Evolutionary conservation across 345 rosid genomes (phyloP), one percentile per base, ranked within the genome.

Genomic region (Microthlaspi erraticum): DNA sequence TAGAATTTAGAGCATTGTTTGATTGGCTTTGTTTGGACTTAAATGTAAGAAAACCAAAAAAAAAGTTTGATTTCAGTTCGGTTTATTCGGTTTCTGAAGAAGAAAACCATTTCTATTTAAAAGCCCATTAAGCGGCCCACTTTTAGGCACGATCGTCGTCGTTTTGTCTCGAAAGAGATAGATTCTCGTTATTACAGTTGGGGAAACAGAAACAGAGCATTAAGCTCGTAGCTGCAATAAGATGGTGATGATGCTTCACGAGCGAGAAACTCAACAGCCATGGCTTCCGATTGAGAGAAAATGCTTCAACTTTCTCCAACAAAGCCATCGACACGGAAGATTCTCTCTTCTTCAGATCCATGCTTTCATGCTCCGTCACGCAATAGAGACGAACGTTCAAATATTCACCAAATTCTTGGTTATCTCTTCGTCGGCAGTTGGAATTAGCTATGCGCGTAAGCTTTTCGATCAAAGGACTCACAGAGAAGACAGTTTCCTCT

Each of bases 301-400:
- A 73, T 87, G 87, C 64, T 79, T 88, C 36, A 70, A 57, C 59
- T 79, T 85, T 55, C 87, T 91, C 41, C 89, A 78, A 50, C 75
- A 67, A 56, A 64, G 58, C 51, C 74, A 70, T 17, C 54, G 61
- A 8, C 36, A 42, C 29, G 59, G 80, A 8, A 82, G 66, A 55
- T 18, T 33, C 53, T 42, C 74, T 45, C 84, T 87, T 43, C 75
- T 82, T 33, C 93, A 81, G 73, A 81, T 84, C 74, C 93, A 88
- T 45, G 88, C 88, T 39, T 79, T 82, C 77, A 87, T 91, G 78
- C 81, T 91, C 39, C 85, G 82, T 1, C 78, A 83, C 71, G 70
- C 91, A 68, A 17, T 84, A 5, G 88, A 85, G 23, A 61, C 81
- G 60, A 91, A 91, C 56, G 73, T 80, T 71, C 82, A 79, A 41